These are phyloP conservation scores for Microdochium nivale DNA, from an alignment of 2,329 filamentous ascomycete species.

Conservation along the genomic window DNA sequence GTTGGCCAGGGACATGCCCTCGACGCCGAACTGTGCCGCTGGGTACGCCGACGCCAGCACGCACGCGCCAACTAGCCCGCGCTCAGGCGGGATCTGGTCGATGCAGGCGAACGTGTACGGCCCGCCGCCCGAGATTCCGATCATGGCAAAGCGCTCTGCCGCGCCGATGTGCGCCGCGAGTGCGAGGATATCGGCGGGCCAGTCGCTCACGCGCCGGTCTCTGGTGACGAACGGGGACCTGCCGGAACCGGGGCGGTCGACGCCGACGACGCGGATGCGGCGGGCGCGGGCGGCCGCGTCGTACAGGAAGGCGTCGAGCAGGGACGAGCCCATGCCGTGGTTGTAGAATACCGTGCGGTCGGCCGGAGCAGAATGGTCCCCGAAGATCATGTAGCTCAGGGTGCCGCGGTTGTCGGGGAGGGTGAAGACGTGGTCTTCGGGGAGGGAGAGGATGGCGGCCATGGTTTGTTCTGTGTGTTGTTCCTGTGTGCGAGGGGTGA, in stretches of 20 bases:
- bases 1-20: conserved; percentile 10
- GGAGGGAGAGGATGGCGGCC: not conserved
- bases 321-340: conserved; percentile 21
- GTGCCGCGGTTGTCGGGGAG: not conserved
- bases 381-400: conserved; percentile 16
- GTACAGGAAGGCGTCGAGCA: conserved; percentile 12
- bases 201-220: conserved; percentile 11
- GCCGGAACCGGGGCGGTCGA: conserved; percentile 22
- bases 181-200: conserved; percentile 12
- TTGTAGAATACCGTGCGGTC: conserved; percentile 15
- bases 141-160: conserved; percentile 12
- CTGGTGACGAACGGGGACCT: conserved; percentile 19
- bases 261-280: conserved; percentile 16
- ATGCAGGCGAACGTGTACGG: conserved; percentile 16
- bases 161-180: conserved; percentile 13
- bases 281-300: conserved; percentile 5
- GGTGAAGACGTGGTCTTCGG: not conserved
- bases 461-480: too few species aligned
- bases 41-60: conserved; percentile 11
- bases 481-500: too few species aligned
- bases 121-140: conserved; percentile 17
- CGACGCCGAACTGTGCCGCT: conserved; percentile 6
- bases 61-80: conserved; percentile 6
- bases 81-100: conserved; percentile 7
- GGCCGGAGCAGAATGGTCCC: conserved; percentile 6